phyloP scores from a whole-genome alignment of 192 early-diverging fungal species.

The Coemansia sp. region DNA sequence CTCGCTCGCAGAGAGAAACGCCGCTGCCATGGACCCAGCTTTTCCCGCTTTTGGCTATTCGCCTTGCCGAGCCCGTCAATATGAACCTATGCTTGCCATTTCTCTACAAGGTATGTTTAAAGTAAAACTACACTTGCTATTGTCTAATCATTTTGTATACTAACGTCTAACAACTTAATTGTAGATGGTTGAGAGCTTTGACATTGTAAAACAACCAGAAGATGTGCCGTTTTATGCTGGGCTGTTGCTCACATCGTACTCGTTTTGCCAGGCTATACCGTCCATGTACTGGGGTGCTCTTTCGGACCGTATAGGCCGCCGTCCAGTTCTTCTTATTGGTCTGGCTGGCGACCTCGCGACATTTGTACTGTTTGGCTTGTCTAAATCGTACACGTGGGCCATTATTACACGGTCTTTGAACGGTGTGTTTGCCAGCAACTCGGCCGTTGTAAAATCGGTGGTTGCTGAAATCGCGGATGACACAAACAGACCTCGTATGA shows the following conservation, averaged over 20 bases:
- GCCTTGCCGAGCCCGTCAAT: slow-evolving; percentile 66
- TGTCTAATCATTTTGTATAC: not conserved
- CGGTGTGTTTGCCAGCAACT: slow-evolving; percentile 71
- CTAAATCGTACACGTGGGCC: slow-evolving; percentile 58
- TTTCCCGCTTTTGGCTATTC: slow-evolving; percentile 17
- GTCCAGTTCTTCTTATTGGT: slow-evolving; percentile 72
- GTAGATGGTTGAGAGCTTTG: slow-evolving; percentile 30
- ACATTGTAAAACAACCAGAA: slow-evolving; percentile 62
- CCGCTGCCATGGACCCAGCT: slow-evolving; percentile 43
- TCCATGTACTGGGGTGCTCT: slow-evolving; percentile 64
- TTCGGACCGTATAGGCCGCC: slow-evolving; percentile 74
- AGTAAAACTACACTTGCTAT: not conserved
- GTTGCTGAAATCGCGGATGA: slow-evolving; percentile 79
- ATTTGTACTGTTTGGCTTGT: slow-evolving; percentile 69
- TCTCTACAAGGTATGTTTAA: slow-evolving; percentile 17
- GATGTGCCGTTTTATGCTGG: slow-evolving; percentile 73
- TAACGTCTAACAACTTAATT: not conserved
- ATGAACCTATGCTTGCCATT: slow-evolving; percentile 66
- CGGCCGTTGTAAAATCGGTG: slow-evolving; percentile 75
- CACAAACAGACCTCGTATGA: slow-evolving; percentile 70
- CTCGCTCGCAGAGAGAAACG: slow-evolving; percentile 1
- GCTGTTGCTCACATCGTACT: slow-evolving; percentile 50
- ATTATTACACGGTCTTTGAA: slow-evolving; percentile 60
- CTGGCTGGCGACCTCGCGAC: slow-evolving; percentile 71
- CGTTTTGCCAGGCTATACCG: slow-evolving; percentile 48